phyloP scores from a whole-genome alignment of 2,329 filamentous ascomycete genomes.

The Orbilia blumenaviensis region DNA sequence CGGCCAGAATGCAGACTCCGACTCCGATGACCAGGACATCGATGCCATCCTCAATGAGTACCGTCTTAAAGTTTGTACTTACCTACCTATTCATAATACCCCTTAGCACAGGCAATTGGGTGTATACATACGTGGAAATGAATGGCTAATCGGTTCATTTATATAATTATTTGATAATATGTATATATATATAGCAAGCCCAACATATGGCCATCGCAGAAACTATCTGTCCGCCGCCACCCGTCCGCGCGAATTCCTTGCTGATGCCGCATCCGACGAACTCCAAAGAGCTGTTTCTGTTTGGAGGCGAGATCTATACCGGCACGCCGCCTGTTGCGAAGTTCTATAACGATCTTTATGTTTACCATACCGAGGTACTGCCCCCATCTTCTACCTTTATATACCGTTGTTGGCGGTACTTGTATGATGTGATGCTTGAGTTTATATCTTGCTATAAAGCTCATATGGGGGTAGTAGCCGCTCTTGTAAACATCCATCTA shows the following conservation, averaged over 20 bases:
- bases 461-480: too few relatives aligned
- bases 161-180: too few relatives aligned
- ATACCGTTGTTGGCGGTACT: too few relatives aligned
- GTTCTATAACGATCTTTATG: conserved; percentile 74
- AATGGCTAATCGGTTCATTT: background rate
- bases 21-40: conserved; percentile 90
- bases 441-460: background rate
- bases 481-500: too few relatives aligned
- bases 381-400: conserved; percentile 65
- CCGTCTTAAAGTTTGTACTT: conserved; percentile 69
- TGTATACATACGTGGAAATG: background rate
- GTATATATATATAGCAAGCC: conserved; percentile 71
- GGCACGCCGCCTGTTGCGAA: conserved; percentile 74
- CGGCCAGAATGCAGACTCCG: conserved; percentile 73
- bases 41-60: conserved; percentile 94
- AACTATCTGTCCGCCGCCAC: conserved; percentile 75
- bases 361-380: conserved; percentile 65
- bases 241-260: conserved; percentile 79
- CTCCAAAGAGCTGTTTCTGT: conserved; percentile 79
- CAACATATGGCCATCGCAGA: conserved; percentile 95
- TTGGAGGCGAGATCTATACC: conserved; percentile 96
- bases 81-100: background rate
- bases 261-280: conserved; percentile 86
- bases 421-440: background rate
- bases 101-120: background rate